Evolutionary conservation across 495 filamentous ascomycete genomes (phyloP), one percentile per base, ranked within the genome.

Genomic region (Penicillium canescens): DNA sequence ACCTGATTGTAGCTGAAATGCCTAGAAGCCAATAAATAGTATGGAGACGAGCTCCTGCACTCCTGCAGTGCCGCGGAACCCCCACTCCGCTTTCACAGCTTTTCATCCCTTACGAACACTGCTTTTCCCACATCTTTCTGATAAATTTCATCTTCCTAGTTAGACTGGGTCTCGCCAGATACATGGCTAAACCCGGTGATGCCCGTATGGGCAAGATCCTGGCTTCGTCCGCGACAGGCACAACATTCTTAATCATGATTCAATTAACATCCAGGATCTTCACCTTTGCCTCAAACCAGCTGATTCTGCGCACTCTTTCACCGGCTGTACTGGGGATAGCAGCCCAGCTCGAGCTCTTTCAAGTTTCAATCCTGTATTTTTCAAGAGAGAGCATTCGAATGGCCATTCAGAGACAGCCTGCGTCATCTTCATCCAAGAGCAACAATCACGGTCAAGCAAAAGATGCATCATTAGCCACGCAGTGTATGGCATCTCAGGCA

Each of bases 251-350:
- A 50, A 92, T 99, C 62, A 74, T 90, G 45, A 82, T 96, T 16
- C 93, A 96, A 68, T 75, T 98, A 59, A 73, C 74, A 34, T 96
- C 92, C 12, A 87, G 93, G 43, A 82, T 87, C 38, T 74, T 96
- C 54, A 97, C 94, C 23, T 99, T 99, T 70, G 68, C 82, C 40
- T 85, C 92, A 50, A 98, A 98, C 76, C 92, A 98, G 68, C 47
- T 94, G 42, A 83, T 97, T 10, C 77, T 99, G 4, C 90, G 92
- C 35, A 91, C 85, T 61, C 74, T 98, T 18, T 93, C 91, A 0
- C 92, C 94, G 0, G 80, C 87, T 38, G 77, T 92, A 0, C 79
- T 98, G 2, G 94, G 92, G 4, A 78, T 94, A 24, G 88, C 92
- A 1, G 83, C 91, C 3, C 95, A 96, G 66, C 81, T 98, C 4